Evolutionary conservation across 2,329 filamentous ascomycete genomes (phyloP).

Genomic region (Berkeleyomyces basicola): DNA sequence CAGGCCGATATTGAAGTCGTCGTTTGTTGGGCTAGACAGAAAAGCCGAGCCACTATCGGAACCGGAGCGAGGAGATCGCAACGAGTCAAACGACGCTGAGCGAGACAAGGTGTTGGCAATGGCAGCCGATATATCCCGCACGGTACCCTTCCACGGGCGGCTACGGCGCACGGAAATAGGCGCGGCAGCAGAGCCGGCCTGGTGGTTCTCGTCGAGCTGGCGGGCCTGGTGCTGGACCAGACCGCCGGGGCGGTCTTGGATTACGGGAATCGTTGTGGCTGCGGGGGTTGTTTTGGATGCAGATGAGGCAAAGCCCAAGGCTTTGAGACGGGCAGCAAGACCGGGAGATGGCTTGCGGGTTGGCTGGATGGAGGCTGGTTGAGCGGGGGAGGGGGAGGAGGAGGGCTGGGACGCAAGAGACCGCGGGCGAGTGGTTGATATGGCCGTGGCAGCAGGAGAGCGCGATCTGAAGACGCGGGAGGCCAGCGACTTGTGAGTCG

Average conservation of each 20-base stretch:
- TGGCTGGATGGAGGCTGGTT: conserved; percentile 18
- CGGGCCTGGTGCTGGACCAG: conserved; percentile 54
- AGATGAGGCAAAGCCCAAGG: conserved; percentile 38
- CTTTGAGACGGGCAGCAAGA: conserved; percentile 47
- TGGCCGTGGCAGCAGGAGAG: conserved; percentile 16
- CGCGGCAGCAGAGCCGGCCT: conserved; percentile 31
- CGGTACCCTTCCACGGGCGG: conserved; percentile 54
- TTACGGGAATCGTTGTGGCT: conserved; percentile 15
- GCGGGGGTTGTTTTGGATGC: conserved; percentile 14
- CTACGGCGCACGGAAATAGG: conserved; percentile 42
- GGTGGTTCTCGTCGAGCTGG: conserved; percentile 51
- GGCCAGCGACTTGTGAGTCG: background rate
- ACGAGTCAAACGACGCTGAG: conserved; percentile 14
- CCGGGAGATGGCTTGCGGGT: conserved; percentile 46
- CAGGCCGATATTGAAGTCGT: conserved; percentile 12
- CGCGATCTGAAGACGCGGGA: conserved; percentile 13
- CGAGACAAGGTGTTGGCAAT: conserved; percentile 7
- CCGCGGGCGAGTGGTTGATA: conserved; percentile 14
- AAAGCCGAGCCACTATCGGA: conserved; percentile 16
- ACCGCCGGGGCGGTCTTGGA: conserved; percentile 41
- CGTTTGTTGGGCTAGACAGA: conserved; percentile 16
- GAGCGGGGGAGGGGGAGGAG: conserved; percentile 14
- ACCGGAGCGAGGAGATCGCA: conserved; percentile 8
- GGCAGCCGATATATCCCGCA: conserved; percentile 24
- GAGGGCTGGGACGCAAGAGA: conserved; percentile 15